These are phyloP conservation scores for Escallonia herrerae DNA, from an alignment of 129 eudicot species.

Conservation along the genomic window DNA sequence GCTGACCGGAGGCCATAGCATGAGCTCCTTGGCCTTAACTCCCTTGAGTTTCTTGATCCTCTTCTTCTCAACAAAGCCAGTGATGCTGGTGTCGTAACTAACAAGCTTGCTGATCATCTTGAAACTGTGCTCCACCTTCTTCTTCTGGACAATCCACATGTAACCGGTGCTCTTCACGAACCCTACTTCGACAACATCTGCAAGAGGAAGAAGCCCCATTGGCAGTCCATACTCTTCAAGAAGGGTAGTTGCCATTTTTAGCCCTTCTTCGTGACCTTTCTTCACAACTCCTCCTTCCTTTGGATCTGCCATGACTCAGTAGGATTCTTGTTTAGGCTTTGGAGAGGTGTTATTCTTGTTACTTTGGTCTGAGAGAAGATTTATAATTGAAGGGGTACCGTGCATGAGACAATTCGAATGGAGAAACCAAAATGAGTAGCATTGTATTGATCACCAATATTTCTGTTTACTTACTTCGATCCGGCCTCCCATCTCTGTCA, in stretches of 20 bases:
- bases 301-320: constrained; percentile 4
- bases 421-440: constrained; percentile 8
- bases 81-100: constrained; percentile 1
- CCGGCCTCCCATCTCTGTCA: background rate
- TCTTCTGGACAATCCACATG: constrained; percentile 17
- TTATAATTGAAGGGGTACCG: background rate
- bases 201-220: constrained; percentile 13
- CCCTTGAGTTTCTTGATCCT: constrained; percentile 14
- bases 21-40: constrained; percentile 10
- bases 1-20: constrained; percentile 5
- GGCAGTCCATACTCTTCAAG: constrained; percentile 14
- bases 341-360: too few relatives aligned
- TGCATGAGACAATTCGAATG: background rate
- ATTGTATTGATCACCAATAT: constrained; percentile 1
- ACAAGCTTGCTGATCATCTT: constrained; percentile 7
- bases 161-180: constrained; percentile 9
- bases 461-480: background rate
- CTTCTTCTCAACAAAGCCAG: constrained; percentile 11
- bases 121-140: constrained; percentile 13
- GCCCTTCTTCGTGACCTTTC: constrained; percentile 15
- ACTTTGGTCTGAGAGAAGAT: background rate
- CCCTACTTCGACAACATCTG: constrained; percentile 8
- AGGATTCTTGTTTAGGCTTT: too few relatives aligned
- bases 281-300: constrained; percentile 15
- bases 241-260: constrained; percentile 12